Conservation (phyloP, 2,329 filamentous ascomycete species). For the Fusarium palustre region DNA sequence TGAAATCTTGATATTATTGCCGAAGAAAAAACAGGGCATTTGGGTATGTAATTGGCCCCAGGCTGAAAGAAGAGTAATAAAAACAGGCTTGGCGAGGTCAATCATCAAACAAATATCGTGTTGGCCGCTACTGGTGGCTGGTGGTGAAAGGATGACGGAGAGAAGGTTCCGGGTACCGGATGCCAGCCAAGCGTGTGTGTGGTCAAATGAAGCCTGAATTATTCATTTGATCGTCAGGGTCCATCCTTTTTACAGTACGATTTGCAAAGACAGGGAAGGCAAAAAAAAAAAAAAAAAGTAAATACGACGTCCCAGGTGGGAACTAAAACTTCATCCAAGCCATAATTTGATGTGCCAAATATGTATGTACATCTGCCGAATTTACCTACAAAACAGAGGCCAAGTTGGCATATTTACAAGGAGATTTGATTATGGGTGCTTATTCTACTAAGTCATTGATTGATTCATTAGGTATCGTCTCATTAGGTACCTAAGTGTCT, state of each 20-base stretch:
- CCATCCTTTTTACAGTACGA: slow-evolving; percentile 31
- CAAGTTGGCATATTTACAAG: background rate
- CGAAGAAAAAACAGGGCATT: slow-evolving; percentile 13
- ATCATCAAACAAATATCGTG: slow-evolving; percentile 1
- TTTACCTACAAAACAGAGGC: background rate
- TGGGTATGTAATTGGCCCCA: background rate
- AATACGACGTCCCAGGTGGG: slow-evolving; percentile 24
- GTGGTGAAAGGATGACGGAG: slow-evolving; percentile 18
- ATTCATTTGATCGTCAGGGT: slow-evolving; percentile 42
- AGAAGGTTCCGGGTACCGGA: slow-evolving; percentile 28
- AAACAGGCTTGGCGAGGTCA: slow-evolving; percentile 12
- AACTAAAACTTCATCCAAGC: slow-evolving; percentile 14
- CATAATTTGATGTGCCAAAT: slow-evolving; percentile 9
- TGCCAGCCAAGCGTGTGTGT: slow-evolving; percentile 6
- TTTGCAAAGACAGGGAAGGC: background rate
- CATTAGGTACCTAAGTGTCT: background rate
- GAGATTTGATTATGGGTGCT: slow-evolving; percentile 1
- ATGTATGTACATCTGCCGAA: slow-evolving; percentile 6
- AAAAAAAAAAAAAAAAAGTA: background rate
- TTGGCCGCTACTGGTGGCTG: slow-evolving; percentile 2
- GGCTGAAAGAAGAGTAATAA: background rate
- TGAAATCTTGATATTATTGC: slow-evolving; percentile 23
- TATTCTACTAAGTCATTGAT: background rate
- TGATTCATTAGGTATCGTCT: background rate
- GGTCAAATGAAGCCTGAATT: slow-evolving; percentile 17